Evolutionary conservation across 2,329 filamentous ascomycete genomes (phyloP), one percentile per base, ranked within the genome.

Genomic region (Beauveria brongniartii): DNA sequence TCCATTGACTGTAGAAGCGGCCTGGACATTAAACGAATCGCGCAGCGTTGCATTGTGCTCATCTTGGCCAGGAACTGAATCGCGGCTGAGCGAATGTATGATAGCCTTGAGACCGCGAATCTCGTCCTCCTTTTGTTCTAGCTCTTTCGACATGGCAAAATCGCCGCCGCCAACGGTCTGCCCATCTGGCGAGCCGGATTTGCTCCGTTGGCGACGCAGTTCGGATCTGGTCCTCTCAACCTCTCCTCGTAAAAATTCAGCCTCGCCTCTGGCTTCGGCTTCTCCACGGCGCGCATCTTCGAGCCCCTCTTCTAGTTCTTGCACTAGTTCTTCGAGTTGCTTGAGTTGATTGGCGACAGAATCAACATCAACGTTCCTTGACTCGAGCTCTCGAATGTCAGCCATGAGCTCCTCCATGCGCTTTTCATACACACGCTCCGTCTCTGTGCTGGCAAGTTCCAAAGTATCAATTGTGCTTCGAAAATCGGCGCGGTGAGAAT

Each of bases 81-180:
- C 91, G 63, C 91, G 83, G 72, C 92, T 96, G 43, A 99, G 80
- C 20, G 91, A 96, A 75, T 97, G 93, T 63, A 99, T 97, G 70
- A 99, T 97, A 48, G 94, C 93, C 75, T 97, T 99, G 65, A 99
- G 82, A 52, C 94, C 94, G 64, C 93, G 85, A 69, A 99, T 97
- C 77, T 99, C 94, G 68, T 99, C 94, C 69, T 99, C 93, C 71
- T 95, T 94, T 70, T 96, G 90, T 71, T 95, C 92, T 34, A 97
- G 75, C 65, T 96, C 92, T 72, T 91, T 91, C 48, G 83, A 82
- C 52, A 78, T 73, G 26, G 79, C 76, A 10, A 77, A 73, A 1
- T 80, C 78, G 12, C 80, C 78, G 28, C 71, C 73, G 57, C 71
- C 73, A 47, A 69, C 69, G 5, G 67, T 64, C 81, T 82, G 46